phyloP scores from a whole-genome alignment of 345 rosid genomes.

The Xanthoceras sorbifolium region DNA sequence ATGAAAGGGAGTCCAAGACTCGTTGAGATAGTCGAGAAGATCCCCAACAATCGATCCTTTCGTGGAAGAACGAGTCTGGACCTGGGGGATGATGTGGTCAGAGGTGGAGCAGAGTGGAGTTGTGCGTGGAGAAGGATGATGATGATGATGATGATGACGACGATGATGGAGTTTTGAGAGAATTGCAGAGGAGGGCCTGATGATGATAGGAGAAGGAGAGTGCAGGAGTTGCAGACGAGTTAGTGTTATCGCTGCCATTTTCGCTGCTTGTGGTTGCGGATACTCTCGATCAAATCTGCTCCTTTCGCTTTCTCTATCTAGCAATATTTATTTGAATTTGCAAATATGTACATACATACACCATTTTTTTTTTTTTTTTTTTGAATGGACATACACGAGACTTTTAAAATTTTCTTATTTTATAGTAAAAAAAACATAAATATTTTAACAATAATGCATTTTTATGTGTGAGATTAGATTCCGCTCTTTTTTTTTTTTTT shows the following conservation, averaged over 20 bases:
- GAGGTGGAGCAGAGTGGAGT: constrained; percentile 37
- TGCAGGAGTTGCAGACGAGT: constrained; percentile 50
- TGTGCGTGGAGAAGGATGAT: constrained; percentile 22
- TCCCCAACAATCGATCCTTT: constrained; percentile 57
- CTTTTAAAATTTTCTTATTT: too few species aligned
- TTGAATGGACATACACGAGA: too few species aligned
- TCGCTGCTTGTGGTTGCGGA: background rate
- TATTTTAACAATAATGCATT: too few species aligned
- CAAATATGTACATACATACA: too few species aligned
- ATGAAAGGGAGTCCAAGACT: constrained; percentile 95
- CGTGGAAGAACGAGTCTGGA: constrained; percentile 22
- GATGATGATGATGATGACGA: too few species aligned
- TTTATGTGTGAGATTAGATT: too few species aligned
- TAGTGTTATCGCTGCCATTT: constrained; percentile 49
- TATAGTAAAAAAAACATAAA: too few species aligned
- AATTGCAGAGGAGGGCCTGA: constrained; percentile 29
- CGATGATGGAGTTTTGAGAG: constrained; percentile 25
- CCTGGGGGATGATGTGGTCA: background rate
- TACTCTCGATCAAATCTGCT: background rate
- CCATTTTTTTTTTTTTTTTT: too few species aligned
- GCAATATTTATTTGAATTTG: background rate
- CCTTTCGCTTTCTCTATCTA: background rate
- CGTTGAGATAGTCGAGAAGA: constrained; percentile 79
- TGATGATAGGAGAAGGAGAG: constrained; percentile 28
- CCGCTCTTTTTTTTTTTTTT: too few species aligned